phyloP scores from a whole-genome alignment of 768 basidiomycete genomes.

The Tylopilus balloui region DNA sequence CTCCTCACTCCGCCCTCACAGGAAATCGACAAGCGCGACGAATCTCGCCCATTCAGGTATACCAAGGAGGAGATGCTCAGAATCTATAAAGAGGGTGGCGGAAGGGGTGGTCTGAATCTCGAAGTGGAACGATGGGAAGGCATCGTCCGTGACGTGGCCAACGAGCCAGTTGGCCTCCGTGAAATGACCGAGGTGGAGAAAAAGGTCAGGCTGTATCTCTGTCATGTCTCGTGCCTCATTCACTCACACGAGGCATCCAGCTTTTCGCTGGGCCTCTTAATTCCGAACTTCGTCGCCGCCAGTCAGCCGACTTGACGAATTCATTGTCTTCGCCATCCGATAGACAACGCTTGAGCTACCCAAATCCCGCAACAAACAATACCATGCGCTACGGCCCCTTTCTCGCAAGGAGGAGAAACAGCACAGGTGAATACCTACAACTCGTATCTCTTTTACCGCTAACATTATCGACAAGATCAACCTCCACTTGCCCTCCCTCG shows the following conservation, averaged over 20 bases:
- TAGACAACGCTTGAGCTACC: slow-evolving; percentile 53
- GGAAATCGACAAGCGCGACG: slow-evolving; percentile 54
- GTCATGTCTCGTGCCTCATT: slow-evolving; percentile 11
- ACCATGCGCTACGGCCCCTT: slow-evolving; percentile 61
- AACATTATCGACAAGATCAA: slow-evolving; percentile 45
- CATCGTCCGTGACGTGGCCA: slow-evolving; percentile 71
- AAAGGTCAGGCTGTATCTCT: slow-evolving; percentile 55
- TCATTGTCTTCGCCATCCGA: slow-evolving; percentile 56
- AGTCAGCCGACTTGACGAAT: slow-evolving; percentile 69
- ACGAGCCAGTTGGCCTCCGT: slow-evolving; percentile 68
- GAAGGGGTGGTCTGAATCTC: slow-evolving; percentile 67
- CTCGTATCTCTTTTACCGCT: slow-evolving; percentile 1
- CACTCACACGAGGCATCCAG: slow-evolving; percentile 41
- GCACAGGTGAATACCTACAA: slow-evolving; percentile 46
- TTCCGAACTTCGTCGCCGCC: slow-evolving; percentile 83
- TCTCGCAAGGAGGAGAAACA: slow-evolving; percentile 61
- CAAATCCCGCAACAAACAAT: slow-evolving; percentile 42
- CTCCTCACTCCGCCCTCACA: slow-evolving; percentile 43
- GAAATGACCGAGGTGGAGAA: slow-evolving; percentile 83
- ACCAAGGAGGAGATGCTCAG: slow-evolving; percentile 79
- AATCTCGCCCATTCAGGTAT: slow-evolving; percentile 78
- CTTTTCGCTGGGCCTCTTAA: slow-evolving; percentile 77
- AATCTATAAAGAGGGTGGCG: slow-evolving; percentile 78
- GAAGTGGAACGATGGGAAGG: slow-evolving; percentile 91
- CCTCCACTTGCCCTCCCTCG: slow-evolving; percentile 51